A percentile compares a stretch with the other conserved stretches of the same genome.
Evolutionary conservation across 140 eudicot species (phyloP).

Genomic region (Stevia rebaudiana): DNA sequence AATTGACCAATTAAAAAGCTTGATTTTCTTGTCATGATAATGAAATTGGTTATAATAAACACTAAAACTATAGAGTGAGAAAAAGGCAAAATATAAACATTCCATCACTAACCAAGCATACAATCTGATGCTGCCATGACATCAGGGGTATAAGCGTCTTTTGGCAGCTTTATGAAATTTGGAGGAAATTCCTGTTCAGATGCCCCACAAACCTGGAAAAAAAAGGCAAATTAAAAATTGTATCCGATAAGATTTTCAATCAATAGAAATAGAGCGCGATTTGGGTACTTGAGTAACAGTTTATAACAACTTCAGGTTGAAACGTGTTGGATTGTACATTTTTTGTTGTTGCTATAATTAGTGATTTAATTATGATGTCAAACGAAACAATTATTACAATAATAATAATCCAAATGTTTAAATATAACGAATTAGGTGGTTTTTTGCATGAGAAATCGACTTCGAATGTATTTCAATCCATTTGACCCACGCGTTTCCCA

Average conservation of each 20-base stretch:
- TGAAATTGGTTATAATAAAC: neutral
- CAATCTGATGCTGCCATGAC: constrained; percentile 96
- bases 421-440: neutral
- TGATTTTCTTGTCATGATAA: neutral
- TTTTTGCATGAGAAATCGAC: neutral
- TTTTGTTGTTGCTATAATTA: neutral
- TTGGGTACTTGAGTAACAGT: neutral
- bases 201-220: constrained; percentile 84
- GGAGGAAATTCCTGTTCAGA: constrained; percentile 80
- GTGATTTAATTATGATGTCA: neutral
- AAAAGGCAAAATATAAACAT: neutral
- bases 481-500: neutral
- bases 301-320: neutral
- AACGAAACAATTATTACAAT: neutral
- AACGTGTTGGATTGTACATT: neutral
- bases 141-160: constrained; percentile 90
- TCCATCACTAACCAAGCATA: constrained; percentile 82
- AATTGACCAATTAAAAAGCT: neutral
- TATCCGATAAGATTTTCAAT: neutral
- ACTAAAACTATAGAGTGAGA: neutral
- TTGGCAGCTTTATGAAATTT: constrained; percentile 74
- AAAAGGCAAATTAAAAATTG: neutral
- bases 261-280: neutral
- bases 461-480: neutral
- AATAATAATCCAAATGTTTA: neutral